A percentile compares a stretch with the other conserved stretches of the same genome.
Conservation (phyloP, 1,139 yeast genomes). For the Yamadazyma conglobata region DNA sequence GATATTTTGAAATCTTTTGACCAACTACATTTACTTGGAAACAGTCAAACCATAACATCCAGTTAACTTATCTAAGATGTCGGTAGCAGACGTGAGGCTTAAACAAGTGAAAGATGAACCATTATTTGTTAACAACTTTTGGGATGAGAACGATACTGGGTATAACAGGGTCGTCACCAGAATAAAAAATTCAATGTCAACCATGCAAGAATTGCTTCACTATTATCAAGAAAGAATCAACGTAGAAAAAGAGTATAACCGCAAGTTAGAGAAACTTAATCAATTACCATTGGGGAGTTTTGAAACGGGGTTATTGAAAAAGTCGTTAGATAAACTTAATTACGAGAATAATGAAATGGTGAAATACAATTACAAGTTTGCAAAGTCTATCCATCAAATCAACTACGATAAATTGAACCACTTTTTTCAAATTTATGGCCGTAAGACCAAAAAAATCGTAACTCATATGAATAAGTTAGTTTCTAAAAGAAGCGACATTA, state of each 20-base stretch:
- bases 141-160: constrained; percentile 42
- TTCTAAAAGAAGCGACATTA: constrained; percentile 23
- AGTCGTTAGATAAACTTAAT: constrained; percentile 57
- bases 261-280: constrained; percentile 49
- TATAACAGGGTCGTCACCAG: constrained; percentile 28
- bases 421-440: constrained; percentile 29
- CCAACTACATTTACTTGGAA: no score
- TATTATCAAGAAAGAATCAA: constrained; percentile 50
- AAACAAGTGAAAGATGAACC: no score
- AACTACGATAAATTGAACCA: constrained; percentile 33
- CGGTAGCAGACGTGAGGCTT: no score
- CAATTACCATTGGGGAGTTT: constrained; percentile 47
- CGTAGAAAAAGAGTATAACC: constrained; percentile 72
- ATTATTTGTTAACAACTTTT: constrained; percentile 40
- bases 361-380: constrained; percentile 30
- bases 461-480: constrained; percentile 38
- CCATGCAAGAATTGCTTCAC: constrained; percentile 40
- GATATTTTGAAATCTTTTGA: no score
- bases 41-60: no score
- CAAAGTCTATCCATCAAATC: constrained; percentile 27
- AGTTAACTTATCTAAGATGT: no score
- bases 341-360: constrained; percentile 46
- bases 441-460: constrained; percentile 31
- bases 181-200: constrained; percentile 31
- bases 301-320: constrained; percentile 59